Percentiles rank a stretch among this genome's conserved stretches.
Evolutionary conservation across 148 eudicot species (phyloP).

Genomic region (Nyssa sinensis): DNA sequence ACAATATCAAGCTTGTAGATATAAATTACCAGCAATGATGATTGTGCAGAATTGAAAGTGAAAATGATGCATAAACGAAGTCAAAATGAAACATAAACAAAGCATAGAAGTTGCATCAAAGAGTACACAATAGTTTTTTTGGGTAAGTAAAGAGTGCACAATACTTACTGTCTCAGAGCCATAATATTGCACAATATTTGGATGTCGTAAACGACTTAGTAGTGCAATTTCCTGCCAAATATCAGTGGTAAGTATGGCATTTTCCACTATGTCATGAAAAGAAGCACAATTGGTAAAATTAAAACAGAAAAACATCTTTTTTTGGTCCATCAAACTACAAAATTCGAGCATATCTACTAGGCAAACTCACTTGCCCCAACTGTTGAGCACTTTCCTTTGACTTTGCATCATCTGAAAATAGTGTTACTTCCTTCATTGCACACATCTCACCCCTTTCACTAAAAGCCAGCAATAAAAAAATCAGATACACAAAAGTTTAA

Average conservation of each 20-base stretch:
- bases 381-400: conserved; percentile 56
- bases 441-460: conserved; percentile 67
- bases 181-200: conserved; percentile 55
- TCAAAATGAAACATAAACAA: not conserved
- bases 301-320: not conserved
- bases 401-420: conserved; percentile 58
- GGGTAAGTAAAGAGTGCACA: not conserved
- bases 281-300: not conserved
- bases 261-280: not conserved
- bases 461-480: conserved; percentile 13
- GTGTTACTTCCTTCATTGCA: conserved; percentile 67
- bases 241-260: conserved; percentile 1
- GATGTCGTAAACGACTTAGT: conserved; percentile 53
- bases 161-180: conserved; percentile 48
- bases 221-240: conserved; percentile 49
- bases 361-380: conserved; percentile 51
- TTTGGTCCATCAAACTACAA: not conserved
- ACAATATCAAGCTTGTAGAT: not conserved
- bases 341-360: not conserved
- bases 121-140: conserved; percentile 1
- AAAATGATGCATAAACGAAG: not conserved
- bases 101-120: not conserved
- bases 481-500: not conserved
- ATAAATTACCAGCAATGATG: not conserved
- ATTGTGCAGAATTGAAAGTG: not conserved